Evolutionary conservation across 495 filamentous ascomycete genomes (phyloP), one percentile per base, ranked within the genome.

Genomic region (Daldinia grandis): DNA sequence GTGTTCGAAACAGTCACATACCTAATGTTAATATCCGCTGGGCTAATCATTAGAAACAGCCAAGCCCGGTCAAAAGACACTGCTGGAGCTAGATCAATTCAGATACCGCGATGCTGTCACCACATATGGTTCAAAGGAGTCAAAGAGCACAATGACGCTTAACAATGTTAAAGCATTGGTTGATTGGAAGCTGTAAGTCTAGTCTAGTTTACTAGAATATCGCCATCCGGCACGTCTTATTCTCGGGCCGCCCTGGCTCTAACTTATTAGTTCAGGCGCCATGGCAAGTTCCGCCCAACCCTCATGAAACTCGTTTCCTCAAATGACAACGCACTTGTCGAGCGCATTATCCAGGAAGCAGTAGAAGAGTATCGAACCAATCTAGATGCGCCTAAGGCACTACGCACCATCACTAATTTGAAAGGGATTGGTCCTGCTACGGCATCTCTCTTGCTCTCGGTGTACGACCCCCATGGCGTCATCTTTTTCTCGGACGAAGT

Each of bases 401-500:
- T 86, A 1, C 74, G 78, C 4, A 80, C 77, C 7, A 78, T 95
- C 37, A 79, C 84, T 17, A 73, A 81, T 55, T 72, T 87, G 42
- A 84, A 76, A 57, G 92, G 91, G 44, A 85, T 94, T 54, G 92
- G 92, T 0, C 87, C 88, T 27, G 91, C 92, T 6, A 93, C 91
- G 0, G 91, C 89, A 0, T 92, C 90, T 2, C 80, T 95, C 25
- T 78, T 94, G 2, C 82, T 94, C 2, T 86, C 89, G 0, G 83
- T 89, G 4, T 82, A 84, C 58, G 85, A 89, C n/a, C 79, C 83
- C 0, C 73, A 80, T 0, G 78, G 84, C 19, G 81, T 89, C 10
- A 87, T 91, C 1, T 95, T 93, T 77, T 94, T 92, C 79, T 90
- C 89, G 28, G 92, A 95, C 69, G 91, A 94, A 79, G 80, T 87